Evolutionary conservation across 176 grass and related monocot species (phyloP).

Genomic region (Carex littledalei): DNA sequence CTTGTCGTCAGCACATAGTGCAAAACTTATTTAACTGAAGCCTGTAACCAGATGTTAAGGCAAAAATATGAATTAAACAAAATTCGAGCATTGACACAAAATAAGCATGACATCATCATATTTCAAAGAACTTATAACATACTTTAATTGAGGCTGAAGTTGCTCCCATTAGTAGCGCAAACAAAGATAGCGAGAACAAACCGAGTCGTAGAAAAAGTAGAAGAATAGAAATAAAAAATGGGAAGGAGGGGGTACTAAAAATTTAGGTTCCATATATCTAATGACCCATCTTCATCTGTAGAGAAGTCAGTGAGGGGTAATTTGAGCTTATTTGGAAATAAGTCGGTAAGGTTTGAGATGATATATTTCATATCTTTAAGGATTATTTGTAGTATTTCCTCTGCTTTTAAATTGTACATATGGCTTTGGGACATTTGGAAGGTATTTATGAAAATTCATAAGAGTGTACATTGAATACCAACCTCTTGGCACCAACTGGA

Average conservation of each 20-base stretch:
- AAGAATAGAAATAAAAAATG: background rate
- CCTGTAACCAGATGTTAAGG: background rate
- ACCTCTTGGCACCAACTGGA: background rate
- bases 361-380: background rate
- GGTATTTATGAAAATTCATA: background rate
- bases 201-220: background rate
- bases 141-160: background rate
- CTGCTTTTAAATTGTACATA: background rate
- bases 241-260: background rate
- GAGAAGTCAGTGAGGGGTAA: background rate
- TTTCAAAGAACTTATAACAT: background rate
- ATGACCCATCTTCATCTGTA: background rate
- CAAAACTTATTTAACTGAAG: background rate
- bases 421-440: background rate
- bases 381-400: slow-evolving; percentile 5
- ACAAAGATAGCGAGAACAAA: background rate
- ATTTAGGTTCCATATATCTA: background rate
- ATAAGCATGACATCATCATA: background rate
- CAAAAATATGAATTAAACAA: background rate
- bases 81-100: background rate
- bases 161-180: background rate
- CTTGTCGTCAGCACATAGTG: background rate
- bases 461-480: background rate
- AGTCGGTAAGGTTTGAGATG: background rate
- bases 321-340: background rate